Evolutionary conservation across 805 yeast genomes (phyloP).

Genomic region (Saccharomyces cerevisiae): DNA sequence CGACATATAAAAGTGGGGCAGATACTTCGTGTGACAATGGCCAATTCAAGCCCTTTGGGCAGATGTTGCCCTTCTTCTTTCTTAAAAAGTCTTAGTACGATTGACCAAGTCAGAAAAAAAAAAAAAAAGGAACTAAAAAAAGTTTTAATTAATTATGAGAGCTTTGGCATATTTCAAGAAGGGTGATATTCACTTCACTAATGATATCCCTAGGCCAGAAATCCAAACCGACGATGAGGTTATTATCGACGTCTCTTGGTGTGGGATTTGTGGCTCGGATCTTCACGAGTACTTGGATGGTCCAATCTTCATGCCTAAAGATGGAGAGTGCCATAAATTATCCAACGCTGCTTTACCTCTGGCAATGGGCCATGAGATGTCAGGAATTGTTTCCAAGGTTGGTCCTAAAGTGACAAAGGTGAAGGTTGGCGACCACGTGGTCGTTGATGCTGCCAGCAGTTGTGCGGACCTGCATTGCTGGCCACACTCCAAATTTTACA

Average conservation of each 20-base stretch:
- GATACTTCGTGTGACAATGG: neutral
- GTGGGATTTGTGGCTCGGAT: conserved; percentile 59
- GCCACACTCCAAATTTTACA: conserved; percentile 24
- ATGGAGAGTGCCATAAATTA: conserved; percentile 30
- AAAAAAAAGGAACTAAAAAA: neutral
- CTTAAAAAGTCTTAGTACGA: neutral
- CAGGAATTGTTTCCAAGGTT: conserved; percentile 38
- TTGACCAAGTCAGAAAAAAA: neutral
- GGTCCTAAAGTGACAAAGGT: conserved; percentile 40
- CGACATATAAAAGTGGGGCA: neutral
- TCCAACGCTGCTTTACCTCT: conserved; percentile 37
- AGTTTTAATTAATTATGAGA: conserved; percentile 29
- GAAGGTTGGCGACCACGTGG: conserved; percentile 51
- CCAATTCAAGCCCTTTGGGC: neutral
- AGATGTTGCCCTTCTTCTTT: neutral
- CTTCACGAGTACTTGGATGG: conserved; percentile 49
- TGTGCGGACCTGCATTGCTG: conserved; percentile 41
- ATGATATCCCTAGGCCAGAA: conserved; percentile 30
- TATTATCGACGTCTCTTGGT: conserved; percentile 36
- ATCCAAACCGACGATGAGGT: conserved; percentile 33
- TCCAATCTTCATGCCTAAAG: conserved; percentile 46
- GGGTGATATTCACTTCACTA: conserved; percentile 36
- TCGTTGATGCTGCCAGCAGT: conserved; percentile 52
- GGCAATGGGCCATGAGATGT: conserved; percentile 47
- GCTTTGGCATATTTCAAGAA: conserved; percentile 41